Conservation (phyloP, 768 basidiomycete genomes). For the Hygrocybe punicea region DNA sequence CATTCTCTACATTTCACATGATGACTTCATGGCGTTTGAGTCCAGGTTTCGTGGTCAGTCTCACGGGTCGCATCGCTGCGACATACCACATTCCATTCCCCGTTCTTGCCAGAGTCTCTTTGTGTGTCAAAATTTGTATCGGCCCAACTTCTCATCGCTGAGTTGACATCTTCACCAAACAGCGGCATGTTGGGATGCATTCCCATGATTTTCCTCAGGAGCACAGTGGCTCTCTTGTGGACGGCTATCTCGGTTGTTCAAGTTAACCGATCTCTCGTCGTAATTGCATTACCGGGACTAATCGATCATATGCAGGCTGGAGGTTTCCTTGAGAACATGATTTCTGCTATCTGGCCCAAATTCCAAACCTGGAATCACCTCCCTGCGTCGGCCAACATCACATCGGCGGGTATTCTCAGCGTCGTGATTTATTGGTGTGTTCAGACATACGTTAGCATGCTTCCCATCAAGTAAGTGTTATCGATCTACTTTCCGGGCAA, state of each 20-base stretch:
- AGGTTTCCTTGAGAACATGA: constrained; percentile 10
- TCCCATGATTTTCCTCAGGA: constrained; percentile 10
- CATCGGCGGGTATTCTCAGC: constrained; percentile 8
- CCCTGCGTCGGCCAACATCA: constrained; percentile 7
- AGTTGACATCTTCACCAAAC: not conserved
- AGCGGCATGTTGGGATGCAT: constrained; percentile 8
- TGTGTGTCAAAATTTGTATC: not conserved
- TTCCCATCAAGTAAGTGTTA: constrained; percentile 5
- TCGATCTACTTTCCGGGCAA: not conserved
- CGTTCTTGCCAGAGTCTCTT: constrained; percentile 6
- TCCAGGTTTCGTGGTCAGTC: constrained; percentile 10
- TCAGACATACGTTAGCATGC: constrained; percentile 10
- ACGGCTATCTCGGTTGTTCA: constrained; percentile 10
- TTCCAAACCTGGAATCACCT: constrained; percentile 9
- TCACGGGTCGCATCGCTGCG: constrained; percentile 8
- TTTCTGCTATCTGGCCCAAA: constrained; percentile 9
- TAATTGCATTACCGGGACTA: not conserved
- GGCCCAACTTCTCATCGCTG: not conserved
- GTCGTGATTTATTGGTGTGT: constrained; percentile 7
- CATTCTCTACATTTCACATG: not conserved
- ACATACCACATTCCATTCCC: constrained; percentile 10
- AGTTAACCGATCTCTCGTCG: not conserved
- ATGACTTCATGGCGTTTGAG: not conserved
- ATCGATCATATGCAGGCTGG: constrained; percentile 3
- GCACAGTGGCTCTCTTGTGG: constrained; percentile 8